Conservation (phyloP, 805 yeast genomes). For the Torulaspora quercuum region DNA sequence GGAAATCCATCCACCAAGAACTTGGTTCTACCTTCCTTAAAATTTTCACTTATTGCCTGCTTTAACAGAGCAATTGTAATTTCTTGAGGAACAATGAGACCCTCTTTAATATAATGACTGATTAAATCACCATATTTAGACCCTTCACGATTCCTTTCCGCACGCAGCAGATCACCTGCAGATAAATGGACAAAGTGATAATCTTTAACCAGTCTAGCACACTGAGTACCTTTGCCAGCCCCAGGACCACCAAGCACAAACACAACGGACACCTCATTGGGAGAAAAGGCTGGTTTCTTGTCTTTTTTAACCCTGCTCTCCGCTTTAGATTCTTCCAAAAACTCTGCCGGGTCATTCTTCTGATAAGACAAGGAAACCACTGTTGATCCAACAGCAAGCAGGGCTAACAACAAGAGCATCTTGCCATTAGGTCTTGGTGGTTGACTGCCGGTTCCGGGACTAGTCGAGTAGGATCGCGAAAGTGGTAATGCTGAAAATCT, state of each 20-base stretch:
- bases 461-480: conserved; percentile 5
- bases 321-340: conserved; percentile 38
- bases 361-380: conserved; percentile 42
- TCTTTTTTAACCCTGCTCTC: conserved; percentile 19
- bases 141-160: conserved; percentile 80
- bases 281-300: conserved; percentile 48
- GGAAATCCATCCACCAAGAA: conserved; percentile 96
- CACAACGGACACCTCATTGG: conserved; percentile 69
- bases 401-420: conserved; percentile 40
- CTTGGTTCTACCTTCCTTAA: conserved; percentile 48
- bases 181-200: conserved; percentile 82
- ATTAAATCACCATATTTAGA: conserved; percentile 84
- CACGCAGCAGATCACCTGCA: conserved; percentile 95
- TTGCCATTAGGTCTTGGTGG: conserved; percentile 30
- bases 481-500: neutral
- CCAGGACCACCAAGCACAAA: conserved; percentile 98
- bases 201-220: conserved; percentile 76
- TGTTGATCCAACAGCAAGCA: conserved; percentile 49
- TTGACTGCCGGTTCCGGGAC: neutral
- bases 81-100: conserved; percentile 88
- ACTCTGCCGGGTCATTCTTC: conserved; percentile 44
- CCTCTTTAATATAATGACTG: conserved; percentile 79
- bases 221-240: conserved; percentile 96
- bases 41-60: conserved; percentile 65
- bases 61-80: conserved; percentile 80